Evolutionary conservation across 1,284 basidiomycete species (phyloP), one percentile per base, ranked within the genome.

Genomic region (Spongispora temasekensis): DNA sequence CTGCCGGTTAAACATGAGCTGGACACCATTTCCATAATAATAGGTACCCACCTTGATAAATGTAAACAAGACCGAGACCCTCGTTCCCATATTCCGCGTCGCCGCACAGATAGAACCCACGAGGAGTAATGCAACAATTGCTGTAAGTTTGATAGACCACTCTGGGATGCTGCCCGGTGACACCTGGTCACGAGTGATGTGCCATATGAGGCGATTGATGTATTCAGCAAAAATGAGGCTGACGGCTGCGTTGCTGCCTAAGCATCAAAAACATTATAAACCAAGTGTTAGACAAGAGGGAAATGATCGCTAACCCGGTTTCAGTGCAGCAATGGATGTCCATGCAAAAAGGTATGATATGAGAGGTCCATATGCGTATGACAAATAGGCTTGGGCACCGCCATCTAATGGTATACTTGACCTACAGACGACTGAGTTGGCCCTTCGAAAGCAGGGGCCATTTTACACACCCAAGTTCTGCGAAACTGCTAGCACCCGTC

Each of bases 131-230:
- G 94, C 92, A 48, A 82, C 75, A 40, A 86, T 77, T 9, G 94
- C 97, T 28, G 93, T 94, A 61, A 95, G 76, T 78, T 97, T 97
- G 77, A 93, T 93, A n/a, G 91, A 87, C 95, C 94, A 97, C 64
- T 90, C 85, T 34, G 96, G 94, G 58, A 97, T 89, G 48, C 85
- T 86, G 69, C 92, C 88, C 8, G 87, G 84, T 32, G 90, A 88
- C 68, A 85, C 83, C 64, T 87, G 83, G 71, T 82, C 79, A 61
- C 80, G 78, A 21, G 84, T 83, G 59, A 78, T 80, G 71, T 90
- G 86, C 84, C 86, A 88, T 70, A 92, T 83, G 63, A 93, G 79
- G 65, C 89, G 81, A 71, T 91, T 97, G 60, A 97, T 75, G 72
- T 99, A 99, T 78, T 99, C 97, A 10, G 85, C 82, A 67, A 89